Evolutionary conservation across 2,329 filamentous ascomycete species (phyloP), one percentile per base, ranked within the genome.

Genomic region (Plenodomus lindquistii): DNA sequence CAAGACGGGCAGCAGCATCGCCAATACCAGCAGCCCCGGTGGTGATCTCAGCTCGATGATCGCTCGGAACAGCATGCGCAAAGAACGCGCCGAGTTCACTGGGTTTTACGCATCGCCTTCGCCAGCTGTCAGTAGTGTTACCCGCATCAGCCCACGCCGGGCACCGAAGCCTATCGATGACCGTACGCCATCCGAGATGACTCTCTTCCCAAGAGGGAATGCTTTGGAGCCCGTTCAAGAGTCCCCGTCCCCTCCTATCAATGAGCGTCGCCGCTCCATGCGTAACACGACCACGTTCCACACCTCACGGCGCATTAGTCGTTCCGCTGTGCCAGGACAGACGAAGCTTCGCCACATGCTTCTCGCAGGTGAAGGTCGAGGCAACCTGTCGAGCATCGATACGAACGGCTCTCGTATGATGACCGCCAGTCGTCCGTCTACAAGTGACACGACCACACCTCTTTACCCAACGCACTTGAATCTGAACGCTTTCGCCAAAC

Each of bases 1-100:
- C 8, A 63, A 72, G 40, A 66, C 63, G 22, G 72, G 70, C 13
- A 75, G 73, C 46, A 75, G 72, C 48, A 44, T 71, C 15, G 71
- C 71, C 36, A 63, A 72, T 37, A 68, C 56, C 7, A 74, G 70
- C 47, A 72, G 70, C 27, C 67, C 66, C 10, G 67, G 65, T 34
- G 52, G 52, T 4, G 46, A 39, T 11, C 54, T 55, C 27, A 62
- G 48, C 46, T 66, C 60, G 20, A 62, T 54, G 35, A 51, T 55
- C 29, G 44, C 51, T 41, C 54, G 44, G 35, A 40, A 40, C 24
- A 60, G 49, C 41, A 40, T 45, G n/a, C 48, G 37, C 36, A 44
- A 50, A 17, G 50, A 50, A 4, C 48, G 37, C 36, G 45, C 52
- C 16, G 49, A 50, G 3, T 54, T 57, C 18, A 42, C 48, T 15